Base-by-base conservation (phyloP, 192 early-diverging fungal genomes). In the Umbelopsis isabellina region DNA sequence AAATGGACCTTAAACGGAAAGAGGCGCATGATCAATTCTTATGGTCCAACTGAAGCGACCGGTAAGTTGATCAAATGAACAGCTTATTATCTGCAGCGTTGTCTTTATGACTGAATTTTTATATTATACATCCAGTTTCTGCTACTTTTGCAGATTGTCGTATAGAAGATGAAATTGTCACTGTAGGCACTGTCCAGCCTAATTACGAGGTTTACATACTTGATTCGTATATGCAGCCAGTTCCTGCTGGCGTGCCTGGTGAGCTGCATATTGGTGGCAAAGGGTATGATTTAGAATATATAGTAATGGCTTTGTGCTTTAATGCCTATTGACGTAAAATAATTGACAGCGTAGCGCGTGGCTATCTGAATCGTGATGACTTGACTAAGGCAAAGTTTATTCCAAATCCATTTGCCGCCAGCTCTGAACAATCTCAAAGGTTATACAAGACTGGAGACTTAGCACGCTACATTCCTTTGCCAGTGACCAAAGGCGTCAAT, bases 331-430 rank as follows among this genome's bases (percentile, higher is more conserved):
- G 13, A 25, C n/a, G 1, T 52, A 0, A 0, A 4, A 4, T n/a
- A 50, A 8, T 22, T 50, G 0, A 65, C 27, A 75, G 76, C 9
- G 81, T 87, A 23, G 52, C 75, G 0, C 33, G 13, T 1, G 84
- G 83, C 16, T 85, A 85, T 66, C 21, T 85, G 3, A 84, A 83
- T 52, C 67, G 79, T n/a, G 67, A 66, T 16, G 81, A 81, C 44
- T 51, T 82, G 18, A 86, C 72, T 20, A 46, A 23, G 18, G 44
- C 66, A 37, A 67, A 65, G 35, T 85, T 83, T 30, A 16, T 83
- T 46, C 10, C 18, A 16, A 52, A 75, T 35, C 84, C 72, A 8
- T 69, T 74, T 21, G 45, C 48, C 27, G 67, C 35, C 15, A 41
- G 65, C 22, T 65, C 27, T 4, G 16, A 58, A 12, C 27, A 1